A percentile compares a stretch with the other conserved stretches of the same genome.
Conservation (phyloP, 768 basidiomycete genomes). For the Lenzites betulinus region DNA sequence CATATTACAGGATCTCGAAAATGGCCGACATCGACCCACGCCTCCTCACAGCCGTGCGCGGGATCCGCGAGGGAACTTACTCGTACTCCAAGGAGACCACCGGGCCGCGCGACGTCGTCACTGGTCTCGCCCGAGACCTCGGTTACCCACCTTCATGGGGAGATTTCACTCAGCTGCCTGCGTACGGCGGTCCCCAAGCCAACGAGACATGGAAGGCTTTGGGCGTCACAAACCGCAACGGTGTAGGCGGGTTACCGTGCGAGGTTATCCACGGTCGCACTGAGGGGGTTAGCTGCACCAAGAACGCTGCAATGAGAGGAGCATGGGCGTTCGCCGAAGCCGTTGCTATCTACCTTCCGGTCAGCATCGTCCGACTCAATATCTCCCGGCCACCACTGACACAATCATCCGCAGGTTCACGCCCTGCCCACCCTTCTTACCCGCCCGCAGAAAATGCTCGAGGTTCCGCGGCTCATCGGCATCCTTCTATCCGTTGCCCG, state of each 20-base stretch:
- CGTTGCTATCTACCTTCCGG: conserved; percentile 69
- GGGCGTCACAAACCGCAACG: conserved; percentile 51
- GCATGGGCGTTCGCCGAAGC: conserved; percentile 62
- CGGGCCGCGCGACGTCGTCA: conserved; percentile 43
- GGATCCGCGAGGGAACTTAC: conserved; percentile 57
- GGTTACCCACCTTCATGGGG: conserved; percentile 66
- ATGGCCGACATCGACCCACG: conserved; percentile 69
- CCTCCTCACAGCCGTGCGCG: conserved; percentile 54
- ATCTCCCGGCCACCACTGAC: not conserved
- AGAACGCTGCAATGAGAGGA: conserved; percentile 58
- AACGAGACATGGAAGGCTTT: conserved; percentile 56
- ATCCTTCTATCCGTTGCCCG: conserved; percentile 55
- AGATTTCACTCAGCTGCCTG: conserved; percentile 58
- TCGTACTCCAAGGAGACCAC: conserved; percentile 53
- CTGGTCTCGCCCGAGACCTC: conserved; percentile 51
- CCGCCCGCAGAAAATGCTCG: conserved; percentile 54
- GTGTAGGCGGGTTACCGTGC: conserved; percentile 75
- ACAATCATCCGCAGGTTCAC: conserved; percentile 55
- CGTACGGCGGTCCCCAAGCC: conserved; percentile 58
- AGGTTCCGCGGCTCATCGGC: conserved; percentile 41
- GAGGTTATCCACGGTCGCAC: conserved; percentile 70
- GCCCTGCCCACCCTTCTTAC: conserved; percentile 66
- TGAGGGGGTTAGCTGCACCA: conserved; percentile 56
- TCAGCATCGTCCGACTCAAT: conserved; percentile 37
- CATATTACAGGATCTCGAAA: conserved; percentile 54